Evolutionary conservation across 805 yeast species (phyloP), one percentile per base, ranked within the genome.

Genomic region (Candida multigemmis): DNA sequence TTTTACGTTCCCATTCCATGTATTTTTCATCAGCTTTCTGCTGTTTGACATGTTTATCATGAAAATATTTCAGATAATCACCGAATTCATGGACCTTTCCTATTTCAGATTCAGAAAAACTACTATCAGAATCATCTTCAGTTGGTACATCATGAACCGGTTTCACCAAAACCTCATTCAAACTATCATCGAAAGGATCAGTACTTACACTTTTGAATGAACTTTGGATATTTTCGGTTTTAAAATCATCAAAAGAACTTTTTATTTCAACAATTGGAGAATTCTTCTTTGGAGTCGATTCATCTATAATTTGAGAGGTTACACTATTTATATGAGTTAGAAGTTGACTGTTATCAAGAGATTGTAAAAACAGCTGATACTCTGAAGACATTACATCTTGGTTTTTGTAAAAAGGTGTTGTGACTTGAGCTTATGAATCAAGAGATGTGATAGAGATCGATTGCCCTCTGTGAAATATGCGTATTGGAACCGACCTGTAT

Each of bases 31-130:
- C 82, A 16, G 68, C 61, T 25, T 56, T 54, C 40, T 74, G 83
- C 34, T 84, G 87, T 41, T 77, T 77, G 15, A 48, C 35, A 13
- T 58, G 62, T 43, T 84, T 84, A 38, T 73, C 63, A 7, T 56
- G 60, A 30, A 83, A 74, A 40, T 84, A 84, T 1, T 71, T 53
- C n/a, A 47, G 70, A 41, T 72, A 78, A 34, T 76, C 85, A 3
- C 85, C 85, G 52, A 79, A 81, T 9, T 52, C 56, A 25, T 65
- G 65, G 14, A 50, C 25, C 9, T 34, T 34, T 13, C 31, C 35
- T n/a, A 4, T 13, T 19, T 25, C 28, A 11, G 12, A 7, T 6
- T 17, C 28, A 12, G 23, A 15, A n/a, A 12, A 13, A 17, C 19
- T 17, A 17, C 10, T 7, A 17, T 10, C 19, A 17, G 19, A 10